Evolutionary conservation across 176 grass and related monocot genomes (phyloP), one percentile per base, ranked within the genome.

Genomic region (Alloteropsis semialata): DNA sequence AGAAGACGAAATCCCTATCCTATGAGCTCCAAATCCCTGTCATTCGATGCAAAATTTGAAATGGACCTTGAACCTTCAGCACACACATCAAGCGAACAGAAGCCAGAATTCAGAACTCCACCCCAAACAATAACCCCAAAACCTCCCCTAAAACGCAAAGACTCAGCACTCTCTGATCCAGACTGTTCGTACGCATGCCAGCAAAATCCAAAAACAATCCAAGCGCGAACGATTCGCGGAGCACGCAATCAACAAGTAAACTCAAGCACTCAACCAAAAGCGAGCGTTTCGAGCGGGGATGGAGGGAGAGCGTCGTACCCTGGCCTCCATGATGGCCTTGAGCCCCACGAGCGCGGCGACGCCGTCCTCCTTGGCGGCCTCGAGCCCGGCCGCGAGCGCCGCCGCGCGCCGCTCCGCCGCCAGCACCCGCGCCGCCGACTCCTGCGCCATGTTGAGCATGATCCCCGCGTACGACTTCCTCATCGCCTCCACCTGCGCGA

Each of bases 341-440:
- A 96, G 65, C 22, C 83, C 80, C 14, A 91, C 59, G 69, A 96
- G 73, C 60, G 87, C 51, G 28, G 83, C 83, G 60, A 91, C 69
- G 82, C 85, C 86, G 49, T 94, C 80, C 4, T 91, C 92, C 83
- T 81, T 94, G 38, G 86, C 83, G 16, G 77, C 62, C 24, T 55
- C 65, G 25, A 85, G 42, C 45, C 70, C 73, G 5, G 56, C 82
- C 41, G 72, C 64, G 57, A 85, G 73, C 59, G 34, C 69, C 28
- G 86, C 50, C 30, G 84, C 81, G 80, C 91, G 87, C 11, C 83
- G 86, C 86, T 97, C 95, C 83, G 86, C 86, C 77, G 92, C 80
- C 84, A 97, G 89, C 80, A 94, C 89, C 87, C 95, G 90, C 53
- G 92, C 90, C 45, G 95, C 95, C 64, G 92, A 94, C 80, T 94